phyloP scores from a whole-genome alignment of 2,329 filamentous ascomycete species.

The Talaromyces sp. region DNA sequence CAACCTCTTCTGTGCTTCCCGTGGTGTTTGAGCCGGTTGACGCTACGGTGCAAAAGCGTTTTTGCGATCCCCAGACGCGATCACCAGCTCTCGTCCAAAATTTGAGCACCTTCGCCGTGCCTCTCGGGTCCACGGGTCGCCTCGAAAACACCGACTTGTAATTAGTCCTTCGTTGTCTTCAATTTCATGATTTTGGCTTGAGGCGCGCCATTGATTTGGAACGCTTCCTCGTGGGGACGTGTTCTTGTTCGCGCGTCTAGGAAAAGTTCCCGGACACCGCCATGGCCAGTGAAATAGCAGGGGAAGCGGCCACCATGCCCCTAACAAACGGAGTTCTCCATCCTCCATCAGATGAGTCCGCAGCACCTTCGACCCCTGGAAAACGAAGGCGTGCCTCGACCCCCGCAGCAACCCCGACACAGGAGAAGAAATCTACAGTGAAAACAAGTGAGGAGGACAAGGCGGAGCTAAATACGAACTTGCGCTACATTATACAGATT shows the following conservation, averaged over 20 bases:
- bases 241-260: conserved; percentile 17
- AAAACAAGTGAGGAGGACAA: conserved; percentile 28
- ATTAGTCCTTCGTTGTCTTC: background rate
- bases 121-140: background rate
- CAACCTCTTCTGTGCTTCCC: conserved; percentile 13
- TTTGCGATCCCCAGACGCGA: conserved; percentile 16
- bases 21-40: conserved; percentile 15
- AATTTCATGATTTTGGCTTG: conserved; percentile 10
- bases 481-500: conserved; percentile 18
- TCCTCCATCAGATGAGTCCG: conserved; percentile 28
- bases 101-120: background rate
- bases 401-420: conserved; percentile 29
- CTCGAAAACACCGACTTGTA: background rate
- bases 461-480: conserved; percentile 33
- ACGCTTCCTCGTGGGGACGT: conserved; percentile 17
- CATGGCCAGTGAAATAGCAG: conserved; percentile 40
- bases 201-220: conserved; percentile 8
- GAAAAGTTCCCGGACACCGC: conserved; percentile 13
- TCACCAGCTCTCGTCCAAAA: conserved; percentile 15
- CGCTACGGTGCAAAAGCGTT: conserved; percentile 19
- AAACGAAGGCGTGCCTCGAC: conserved; percentile 42
- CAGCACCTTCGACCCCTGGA: conserved; percentile 33
- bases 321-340: conserved; percentile 35
- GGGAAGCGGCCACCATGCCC: conserved; percentile 29
- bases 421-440: conserved; percentile 24